phyloP scores from a whole-genome alignment of 1,139 yeast genomes.

The Zygosaccharomyces pseudobailii region DNA sequence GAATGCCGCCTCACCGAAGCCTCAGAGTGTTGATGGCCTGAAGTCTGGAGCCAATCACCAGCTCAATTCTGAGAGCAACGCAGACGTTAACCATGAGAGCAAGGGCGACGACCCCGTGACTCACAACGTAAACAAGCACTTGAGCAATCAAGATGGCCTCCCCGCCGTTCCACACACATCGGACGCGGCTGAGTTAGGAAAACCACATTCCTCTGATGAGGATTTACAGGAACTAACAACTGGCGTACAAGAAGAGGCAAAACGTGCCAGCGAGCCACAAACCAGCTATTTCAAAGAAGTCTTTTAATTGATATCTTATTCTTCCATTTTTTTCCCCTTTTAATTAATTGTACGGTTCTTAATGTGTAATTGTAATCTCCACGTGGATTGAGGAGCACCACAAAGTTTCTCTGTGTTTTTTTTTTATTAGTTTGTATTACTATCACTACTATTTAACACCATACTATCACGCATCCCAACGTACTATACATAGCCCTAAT shows the following conservation, averaged over 20 bases:
- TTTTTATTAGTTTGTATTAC: neutral
- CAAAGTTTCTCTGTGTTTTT: neutral
- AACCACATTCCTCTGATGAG: slow-evolving; percentile 1
- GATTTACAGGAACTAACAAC: slow-evolving; percentile 1
- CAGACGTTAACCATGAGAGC: neutral
- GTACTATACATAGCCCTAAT: slow-evolving; percentile 1
- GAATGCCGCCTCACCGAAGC: neutral
- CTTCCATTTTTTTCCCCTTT: neutral
- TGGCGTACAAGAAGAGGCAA: neutral
- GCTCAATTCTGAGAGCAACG: neutral
- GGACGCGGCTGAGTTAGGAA: neutral
- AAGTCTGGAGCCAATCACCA: neutral
- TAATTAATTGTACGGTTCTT: neutral
- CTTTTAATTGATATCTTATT: slow-evolving; percentile 12
- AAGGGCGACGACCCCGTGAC: neutral
- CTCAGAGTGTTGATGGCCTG: no score
- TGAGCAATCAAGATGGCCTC: neutral
- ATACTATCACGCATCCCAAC: slow-evolving; percentile 1
- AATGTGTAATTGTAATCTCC: slow-evolving; percentile 2
- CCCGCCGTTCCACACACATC: neutral
- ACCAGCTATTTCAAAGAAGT: slow-evolving; percentile 32
- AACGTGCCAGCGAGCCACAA: neutral
- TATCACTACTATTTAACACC: slow-evolving; percentile 2
- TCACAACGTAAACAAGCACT: neutral
- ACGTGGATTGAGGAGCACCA: slow-evolving; percentile 1